Percentiles rank a stretch among this genome's conserved stretches.
These are phyloP conservation scores for Suillus luteus DNA, from an alignment of 768 basidiomycete genomes.

Conservation along the genomic window DNA sequence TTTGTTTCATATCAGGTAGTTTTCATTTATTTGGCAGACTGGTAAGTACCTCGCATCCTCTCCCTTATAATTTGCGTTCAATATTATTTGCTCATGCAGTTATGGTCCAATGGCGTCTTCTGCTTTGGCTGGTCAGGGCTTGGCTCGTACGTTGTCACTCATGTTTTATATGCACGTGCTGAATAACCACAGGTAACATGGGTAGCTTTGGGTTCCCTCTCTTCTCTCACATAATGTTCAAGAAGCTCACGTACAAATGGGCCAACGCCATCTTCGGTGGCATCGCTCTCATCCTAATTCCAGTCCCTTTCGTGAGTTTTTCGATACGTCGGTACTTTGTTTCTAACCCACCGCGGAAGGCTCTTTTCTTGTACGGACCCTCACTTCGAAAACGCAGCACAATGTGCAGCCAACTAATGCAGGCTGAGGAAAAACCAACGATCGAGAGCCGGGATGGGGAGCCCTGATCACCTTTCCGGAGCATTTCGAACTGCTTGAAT, in stretches of 20 bases:
- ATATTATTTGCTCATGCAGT: constrained; percentile 25
- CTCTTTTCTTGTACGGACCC: constrained; percentile 35
- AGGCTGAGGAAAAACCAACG: constrained; percentile 6
- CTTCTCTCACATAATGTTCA: constrained; percentile 62
- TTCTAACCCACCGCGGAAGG: constrained; percentile 11
- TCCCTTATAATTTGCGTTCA: neutral
- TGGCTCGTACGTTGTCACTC: constrained; percentile 45
- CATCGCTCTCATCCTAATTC: constrained; percentile 51
- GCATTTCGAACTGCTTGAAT: neutral
- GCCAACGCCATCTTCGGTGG: constrained; percentile 56
- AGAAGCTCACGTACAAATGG: constrained; percentile 56
- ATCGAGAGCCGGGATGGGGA: neutral
- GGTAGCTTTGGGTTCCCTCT: constrained; percentile 57
- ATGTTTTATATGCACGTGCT: neutral
- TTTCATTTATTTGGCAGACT: constrained; percentile 63
- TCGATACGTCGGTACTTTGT: neutral
- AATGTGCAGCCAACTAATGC: constrained; percentile 22
- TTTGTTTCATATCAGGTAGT: constrained; percentile 57
- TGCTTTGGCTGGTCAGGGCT: constrained; percentile 64
- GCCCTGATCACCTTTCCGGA: neutral
- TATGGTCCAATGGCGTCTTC: constrained; percentile 65
- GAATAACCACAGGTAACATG: constrained; percentile 45
- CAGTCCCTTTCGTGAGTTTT: constrained; percentile 55
- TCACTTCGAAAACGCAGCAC: constrained; percentile 28
- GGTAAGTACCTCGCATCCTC: constrained; percentile 35